These are phyloP conservation scores for Aspergillus ustus DNA, from an alignment of 2,329 filamentous ascomycete genomes.

Conservation along the genomic window DNA sequence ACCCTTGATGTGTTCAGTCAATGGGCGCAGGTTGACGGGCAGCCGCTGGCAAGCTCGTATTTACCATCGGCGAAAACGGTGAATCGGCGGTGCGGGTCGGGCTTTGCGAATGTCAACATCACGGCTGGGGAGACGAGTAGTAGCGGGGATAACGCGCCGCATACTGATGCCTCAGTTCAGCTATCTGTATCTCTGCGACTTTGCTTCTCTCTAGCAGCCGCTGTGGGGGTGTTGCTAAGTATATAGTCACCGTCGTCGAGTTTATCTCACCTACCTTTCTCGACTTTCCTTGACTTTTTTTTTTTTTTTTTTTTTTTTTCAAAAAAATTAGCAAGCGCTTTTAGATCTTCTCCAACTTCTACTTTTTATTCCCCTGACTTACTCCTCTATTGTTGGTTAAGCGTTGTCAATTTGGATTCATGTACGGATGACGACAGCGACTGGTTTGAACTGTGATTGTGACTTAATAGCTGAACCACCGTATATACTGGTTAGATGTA, in stretches of 20 bases:
- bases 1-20: constrained; percentile 82
- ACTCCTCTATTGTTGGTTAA: constrained; percentile 9
- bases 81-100: constrained; percentile 65
- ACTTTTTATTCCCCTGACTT: background rate
- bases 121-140: constrained; percentile 26
- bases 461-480: background rate
- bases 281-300: background rate
- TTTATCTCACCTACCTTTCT: no score
- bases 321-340: constrained; percentile 2
- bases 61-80: constrained; percentile 71
- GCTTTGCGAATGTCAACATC: constrained; percentile 58
- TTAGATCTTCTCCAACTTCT: background rate
- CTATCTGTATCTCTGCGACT: constrained; percentile 3
- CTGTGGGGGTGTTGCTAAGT: constrained; percentile 8
- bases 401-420: constrained; percentile 22
- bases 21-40: constrained; percentile 67
- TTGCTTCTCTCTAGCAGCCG: constrained; percentile 16
- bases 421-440: constrained; percentile 35
- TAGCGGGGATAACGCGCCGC: constrained; percentile 15
- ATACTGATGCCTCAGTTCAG: background rate
- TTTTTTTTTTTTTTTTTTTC: background rate
- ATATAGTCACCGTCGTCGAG: background rate
- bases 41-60: constrained; percentile 73
- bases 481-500: background rate
- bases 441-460: constrained; percentile 17